Conservation (phyloP, 306 rosid genomes). For the Trichosanthes truncata region DNA sequence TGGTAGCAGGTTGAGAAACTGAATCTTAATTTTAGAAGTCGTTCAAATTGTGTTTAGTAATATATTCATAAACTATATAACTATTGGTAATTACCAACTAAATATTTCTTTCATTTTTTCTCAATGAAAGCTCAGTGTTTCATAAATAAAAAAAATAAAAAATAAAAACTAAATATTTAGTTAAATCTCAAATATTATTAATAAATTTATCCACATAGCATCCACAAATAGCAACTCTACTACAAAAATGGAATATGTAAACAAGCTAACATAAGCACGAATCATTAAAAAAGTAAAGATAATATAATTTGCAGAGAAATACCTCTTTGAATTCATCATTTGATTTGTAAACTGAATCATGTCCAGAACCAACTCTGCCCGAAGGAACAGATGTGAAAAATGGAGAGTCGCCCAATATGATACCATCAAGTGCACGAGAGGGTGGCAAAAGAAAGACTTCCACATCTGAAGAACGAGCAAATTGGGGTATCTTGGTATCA, state of each 20-base stretch:
- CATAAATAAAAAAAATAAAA: no score
- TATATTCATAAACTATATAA: not conserved
- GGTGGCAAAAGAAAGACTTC: conserved; percentile 95
- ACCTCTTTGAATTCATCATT: conserved; percentile 97
- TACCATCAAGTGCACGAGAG: conserved; percentile 69
- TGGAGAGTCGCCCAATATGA: conserved; percentile 83
- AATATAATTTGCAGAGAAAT: not conserved
- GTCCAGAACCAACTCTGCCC: conserved; percentile 82
- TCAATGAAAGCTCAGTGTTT: no score
- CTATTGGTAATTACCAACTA: not conserved
- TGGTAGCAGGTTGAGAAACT: no score
- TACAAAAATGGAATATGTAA: not conserved
- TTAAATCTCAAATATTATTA: not conserved
- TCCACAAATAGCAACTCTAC: not conserved
- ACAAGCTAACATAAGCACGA: not conserved
- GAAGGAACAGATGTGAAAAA: conserved; percentile 96
- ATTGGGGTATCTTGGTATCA: conserved; percentile 94
- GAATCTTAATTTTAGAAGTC: not conserved
- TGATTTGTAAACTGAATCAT: conserved; percentile 53
- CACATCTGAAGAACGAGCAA: conserved; percentile 85
- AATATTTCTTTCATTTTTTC: no score
- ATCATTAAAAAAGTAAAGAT: not conserved
- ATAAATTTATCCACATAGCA: not conserved
- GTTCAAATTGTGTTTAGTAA: not conserved
- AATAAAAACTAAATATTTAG: not conserved